phyloP scores from a whole-genome alignment of 495 filamentous ascomycete genomes.

The Podospora bellae-mahoneyi region DNA sequence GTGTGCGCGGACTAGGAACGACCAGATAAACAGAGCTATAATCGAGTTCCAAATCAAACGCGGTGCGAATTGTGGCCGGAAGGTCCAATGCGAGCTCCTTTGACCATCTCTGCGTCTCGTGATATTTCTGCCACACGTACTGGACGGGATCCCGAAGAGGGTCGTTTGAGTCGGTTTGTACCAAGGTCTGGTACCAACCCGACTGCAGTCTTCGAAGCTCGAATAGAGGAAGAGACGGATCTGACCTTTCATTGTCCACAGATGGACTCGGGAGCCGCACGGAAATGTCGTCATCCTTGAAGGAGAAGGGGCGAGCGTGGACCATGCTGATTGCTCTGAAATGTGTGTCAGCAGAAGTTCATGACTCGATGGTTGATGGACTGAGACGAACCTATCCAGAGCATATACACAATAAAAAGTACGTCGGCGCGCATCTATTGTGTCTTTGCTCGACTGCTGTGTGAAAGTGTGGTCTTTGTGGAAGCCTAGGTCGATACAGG shows the following conservation, averaged over 20 bases:
- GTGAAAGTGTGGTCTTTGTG: conserved; percentile 74
- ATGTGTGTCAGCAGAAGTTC: conserved; percentile 11
- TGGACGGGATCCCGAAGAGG: conserved; percentile 56
- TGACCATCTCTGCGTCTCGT: conserved; percentile 64
- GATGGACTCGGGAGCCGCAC: conserved; percentile 54
- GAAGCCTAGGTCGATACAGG: conserved; percentile 79
- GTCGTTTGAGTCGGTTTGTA: conserved; percentile 62
- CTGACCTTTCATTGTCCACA: conserved; percentile 39
- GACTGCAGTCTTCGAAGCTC: conserved; percentile 76
- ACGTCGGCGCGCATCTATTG: conserved; percentile 69
- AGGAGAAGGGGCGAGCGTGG: conserved; percentile 77
- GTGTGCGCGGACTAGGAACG: conserved; percentile 66
- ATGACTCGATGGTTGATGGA: background rate
- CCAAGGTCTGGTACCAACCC: conserved; percentile 74
- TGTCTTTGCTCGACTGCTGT: conserved; percentile 59
- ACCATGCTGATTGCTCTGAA: conserved; percentile 75
- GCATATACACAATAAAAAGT: conserved; percentile 86
- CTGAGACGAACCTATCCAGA: conserved; percentile 65
- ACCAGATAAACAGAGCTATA: conserved; percentile 84
- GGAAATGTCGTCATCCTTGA: conserved; percentile 81
- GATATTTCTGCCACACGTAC: conserved; percentile 61
- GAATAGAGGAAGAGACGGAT: conserved; percentile 62
- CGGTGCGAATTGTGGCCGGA: conserved; percentile 56
- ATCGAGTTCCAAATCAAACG: conserved; percentile 75
- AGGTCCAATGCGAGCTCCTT: conserved; percentile 57